Evolutionary conservation across 2,329 filamentous ascomycete genomes (phyloP).

Genomic region (Scleromitrula shiraiana): DNA sequence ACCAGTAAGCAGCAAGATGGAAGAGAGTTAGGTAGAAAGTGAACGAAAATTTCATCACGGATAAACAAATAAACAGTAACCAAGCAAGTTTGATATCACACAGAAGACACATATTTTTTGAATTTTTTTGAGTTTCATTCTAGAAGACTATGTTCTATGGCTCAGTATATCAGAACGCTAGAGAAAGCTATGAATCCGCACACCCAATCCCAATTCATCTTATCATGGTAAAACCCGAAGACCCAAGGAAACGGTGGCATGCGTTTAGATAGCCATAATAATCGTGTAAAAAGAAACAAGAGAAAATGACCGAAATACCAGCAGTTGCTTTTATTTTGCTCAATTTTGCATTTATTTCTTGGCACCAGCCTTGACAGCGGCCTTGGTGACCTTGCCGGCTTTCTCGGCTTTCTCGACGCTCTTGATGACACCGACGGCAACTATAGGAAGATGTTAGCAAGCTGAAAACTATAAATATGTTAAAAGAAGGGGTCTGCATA

Average conservation of each 20-base stretch:
- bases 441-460: not conserved
- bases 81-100: no score
- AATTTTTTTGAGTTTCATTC: slow-evolving; percentile 8
- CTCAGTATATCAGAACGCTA: slow-evolving; percentile 1
- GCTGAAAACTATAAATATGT: no score
- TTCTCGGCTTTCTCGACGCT: not conserved
- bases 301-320: not conserved
- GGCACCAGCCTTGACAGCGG: slow-evolving; percentile 33
- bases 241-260: not conserved
- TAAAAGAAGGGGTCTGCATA: not conserved
- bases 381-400: slow-evolving; percentile 24
- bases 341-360: slow-evolving; percentile 29
- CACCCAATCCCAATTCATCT: slow-evolving; percentile 6
- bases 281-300: slow-evolving; percentile 2
- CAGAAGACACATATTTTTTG: no score
- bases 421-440: not conserved
- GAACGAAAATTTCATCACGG: no score
- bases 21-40: no score
- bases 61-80: no score
- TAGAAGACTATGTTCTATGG: slow-evolving; percentile 7
- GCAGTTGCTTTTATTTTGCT: slow-evolving; percentile 2
- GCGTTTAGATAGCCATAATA: not conserved
- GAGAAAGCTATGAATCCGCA: not conserved
- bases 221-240: slow-evolving; percentile 1
- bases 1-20: no score